Evolutionary conservation across 805 yeast species (phyloP).

Genomic region (Lachancea lanzarotensis): DNA sequence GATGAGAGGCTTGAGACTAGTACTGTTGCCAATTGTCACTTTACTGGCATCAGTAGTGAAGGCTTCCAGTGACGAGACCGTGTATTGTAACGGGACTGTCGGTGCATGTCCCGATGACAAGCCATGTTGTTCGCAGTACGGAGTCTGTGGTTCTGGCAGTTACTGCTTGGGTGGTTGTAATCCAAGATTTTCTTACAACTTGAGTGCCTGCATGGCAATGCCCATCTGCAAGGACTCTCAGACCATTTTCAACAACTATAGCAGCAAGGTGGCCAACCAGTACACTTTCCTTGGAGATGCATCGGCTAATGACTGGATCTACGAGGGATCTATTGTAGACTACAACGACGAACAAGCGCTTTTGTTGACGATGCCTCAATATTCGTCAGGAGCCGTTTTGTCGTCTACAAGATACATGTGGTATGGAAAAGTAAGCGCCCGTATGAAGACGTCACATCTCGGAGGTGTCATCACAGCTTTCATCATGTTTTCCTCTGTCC

Average conservation of each 20-base stretch:
- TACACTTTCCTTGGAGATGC: conserved; percentile 64
- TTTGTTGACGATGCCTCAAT: conserved; percentile 71
- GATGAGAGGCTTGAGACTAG: not conserved
- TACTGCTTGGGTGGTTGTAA: conserved; percentile 84
- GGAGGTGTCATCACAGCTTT: conserved; percentile 81
- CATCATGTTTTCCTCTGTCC: conserved; percentile 72
- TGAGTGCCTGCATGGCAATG: conserved; percentile 76
- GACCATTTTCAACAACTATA: conserved; percentile 37
- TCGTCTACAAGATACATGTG: conserved; percentile 75
- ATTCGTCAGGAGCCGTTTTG: conserved; percentile 69
- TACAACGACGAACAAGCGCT: conserved; percentile 47
- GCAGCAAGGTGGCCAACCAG: conserved; percentile 30
- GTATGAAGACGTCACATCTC: conserved; percentile 64
- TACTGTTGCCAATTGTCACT: not conserved
- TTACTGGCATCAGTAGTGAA: not conserved
- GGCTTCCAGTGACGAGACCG: conserved; percentile 3
- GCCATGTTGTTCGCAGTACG: conserved; percentile 87
- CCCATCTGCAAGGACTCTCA: conserved; percentile 57
- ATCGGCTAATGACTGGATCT: conserved; percentile 59
- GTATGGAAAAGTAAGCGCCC: conserved; percentile 77
- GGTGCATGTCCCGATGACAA: conserved; percentile 59
- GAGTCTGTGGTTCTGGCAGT: conserved; percentile 71
- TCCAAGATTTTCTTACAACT: conserved; percentile 53
- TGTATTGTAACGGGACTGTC: conserved; percentile 3
- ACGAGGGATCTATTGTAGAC: conserved; percentile 48